Percentiles rank a stretch among this genome's conserved stretches.
These are phyloP conservation scores for Cladosporium colombiae DNA, from an alignment of 2,329 filamentous ascomycete species.

Conservation along the genomic window DNA sequence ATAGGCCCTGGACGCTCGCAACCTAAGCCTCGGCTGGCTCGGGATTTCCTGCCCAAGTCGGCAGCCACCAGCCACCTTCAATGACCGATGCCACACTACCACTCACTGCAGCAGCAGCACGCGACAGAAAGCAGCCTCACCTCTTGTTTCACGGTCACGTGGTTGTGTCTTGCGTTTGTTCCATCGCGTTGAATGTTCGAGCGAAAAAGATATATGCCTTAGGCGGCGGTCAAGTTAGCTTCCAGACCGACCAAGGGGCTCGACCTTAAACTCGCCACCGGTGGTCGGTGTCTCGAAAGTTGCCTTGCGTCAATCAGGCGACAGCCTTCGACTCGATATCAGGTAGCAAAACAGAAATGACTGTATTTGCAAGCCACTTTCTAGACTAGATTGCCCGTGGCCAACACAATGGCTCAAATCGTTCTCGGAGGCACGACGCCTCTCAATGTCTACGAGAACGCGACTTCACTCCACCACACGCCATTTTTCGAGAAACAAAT, in stretches of 20 bases:
- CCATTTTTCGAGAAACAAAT: conserved; percentile 15
- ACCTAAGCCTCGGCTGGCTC: conserved; percentile 10
- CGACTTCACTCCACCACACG: background rate
- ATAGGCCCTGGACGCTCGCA: background rate
- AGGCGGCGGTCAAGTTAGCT: background rate
- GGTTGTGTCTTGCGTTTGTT: too few relatives aligned
- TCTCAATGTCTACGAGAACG: background rate
- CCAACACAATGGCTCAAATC: conserved; percentile 12
- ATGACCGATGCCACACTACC: background rate
- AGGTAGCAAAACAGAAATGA: background rate
- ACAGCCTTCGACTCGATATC: background rate
- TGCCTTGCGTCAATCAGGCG: background rate
- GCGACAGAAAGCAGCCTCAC: background rate
- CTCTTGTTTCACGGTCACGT: background rate
- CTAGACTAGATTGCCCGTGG: background rate
- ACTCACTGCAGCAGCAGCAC: too few relatives aligned
- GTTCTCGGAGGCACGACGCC: conserved; percentile 7
- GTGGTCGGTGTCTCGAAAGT: background rate
- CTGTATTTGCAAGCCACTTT: background rate
- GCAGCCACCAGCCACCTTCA: conserved; percentile 9
- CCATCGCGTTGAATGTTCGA: too few relatives aligned
- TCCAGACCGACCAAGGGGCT: background rate
- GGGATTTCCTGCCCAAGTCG: background rate
- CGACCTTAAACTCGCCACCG: background rate
- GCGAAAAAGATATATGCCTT: too few relatives aligned